Percentiles rank a stretch among this genome's conserved stretches.
Evolutionary conservation across 106 monocot species (phyloP).

Genomic region (Allium sativum): DNA sequence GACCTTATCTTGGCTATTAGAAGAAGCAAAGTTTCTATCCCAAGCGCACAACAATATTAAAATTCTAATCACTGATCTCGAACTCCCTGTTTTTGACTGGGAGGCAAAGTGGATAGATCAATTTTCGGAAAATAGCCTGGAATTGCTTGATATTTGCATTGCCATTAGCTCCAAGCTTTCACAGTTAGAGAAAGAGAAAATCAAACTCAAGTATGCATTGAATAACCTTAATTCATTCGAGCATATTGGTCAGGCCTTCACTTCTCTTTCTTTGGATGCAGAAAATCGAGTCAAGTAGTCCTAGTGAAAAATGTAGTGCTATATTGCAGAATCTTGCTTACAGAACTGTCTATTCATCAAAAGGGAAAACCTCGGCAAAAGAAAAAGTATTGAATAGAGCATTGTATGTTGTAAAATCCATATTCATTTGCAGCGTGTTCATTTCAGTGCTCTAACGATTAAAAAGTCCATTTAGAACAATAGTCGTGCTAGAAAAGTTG

Average conservation of each 20-base stretch:
- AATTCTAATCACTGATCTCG: slow-evolving; percentile 59
- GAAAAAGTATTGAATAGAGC: slow-evolving; percentile 59
- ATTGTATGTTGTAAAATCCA: slow-evolving; percentile 55
- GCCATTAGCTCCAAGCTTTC: slow-evolving; percentile 65
- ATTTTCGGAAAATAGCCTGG: slow-evolving; percentile 66
- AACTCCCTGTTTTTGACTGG: slow-evolving; percentile 80
- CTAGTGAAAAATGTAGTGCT: slow-evolving; percentile 28
- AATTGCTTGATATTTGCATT: slow-evolving; percentile 80
- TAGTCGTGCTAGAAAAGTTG: slow-evolving; percentile 45
- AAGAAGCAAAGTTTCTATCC: slow-evolving; percentile 36
- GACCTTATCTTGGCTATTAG: slow-evolving; percentile 60
- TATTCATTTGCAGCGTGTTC: slow-evolving; percentile 48
- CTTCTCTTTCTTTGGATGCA: slow-evolving; percentile 39
- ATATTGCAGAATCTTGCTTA: slow-evolving; percentile 25
- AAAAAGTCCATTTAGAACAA: slow-evolving; percentile 20
- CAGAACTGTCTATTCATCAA: slow-evolving; percentile 24
- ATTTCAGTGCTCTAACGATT: slow-evolving; percentile 34
- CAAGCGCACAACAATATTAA: slow-evolving; percentile 44
- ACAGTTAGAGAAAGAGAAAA: slow-evolving; percentile 43
- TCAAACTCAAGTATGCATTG: slow-evolving; percentile 40
- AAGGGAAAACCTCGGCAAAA: slow-evolving; percentile 56
- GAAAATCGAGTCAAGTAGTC: slow-evolving; percentile 15
- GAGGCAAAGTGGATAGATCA: slow-evolving; percentile 69
- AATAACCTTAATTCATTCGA: slow-evolving; percentile 33
- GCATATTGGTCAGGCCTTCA: slow-evolving; percentile 18